Base-by-base conservation (phyloP, 2,329 filamentous ascomycete genomes). In the Fusarium scirpi region DNA sequence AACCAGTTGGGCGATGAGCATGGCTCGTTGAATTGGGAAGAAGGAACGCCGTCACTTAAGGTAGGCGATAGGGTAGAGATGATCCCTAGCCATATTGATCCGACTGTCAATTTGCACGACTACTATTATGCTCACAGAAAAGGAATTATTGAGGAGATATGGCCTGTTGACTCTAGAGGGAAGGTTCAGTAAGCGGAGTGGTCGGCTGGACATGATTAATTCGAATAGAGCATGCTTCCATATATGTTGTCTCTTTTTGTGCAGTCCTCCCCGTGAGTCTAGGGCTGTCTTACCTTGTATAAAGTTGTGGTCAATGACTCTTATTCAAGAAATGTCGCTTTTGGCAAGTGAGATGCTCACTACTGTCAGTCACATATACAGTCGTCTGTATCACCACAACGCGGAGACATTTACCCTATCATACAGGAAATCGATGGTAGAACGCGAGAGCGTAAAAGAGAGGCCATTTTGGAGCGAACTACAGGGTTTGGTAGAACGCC, bases 81-180 rank as follows among this genome's bases (percentile, higher is more conserved):
- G 70, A 61, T 73, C 12, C 70, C 70, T 1, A 73, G 70, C 11
- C 70, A 73, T 22, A 73, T 73, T 3, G 70, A 73, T 0, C 70
- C 70, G 0, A 73, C 70, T 5, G 64, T 73, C 3, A 73, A 73
- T 24, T 25, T 73, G 7, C 70, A 73, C 9, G 70, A 73, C 20
- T 41, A 58, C 12, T 73, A 73, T 27, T 73, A 73, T 16, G 70
- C 64, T 0, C 43, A 73, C 40, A 25, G 70, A 0, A 67, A 54
- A 2, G 70, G 67, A 2, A 3, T 44, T 0, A 55, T 73, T 10
- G 65, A 69, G 29, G 70, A 73, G 22, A 71, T 73, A 0, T 73
- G 70, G 70, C 38, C 56, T 0, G 70, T 73, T 4, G 70, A 73
- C 8, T 69, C 67, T 0, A 49, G 70, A 25, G 70, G 70, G 2